Base-by-base conservation (phyloP, 495 filamentous ascomycete genomes). In the Echria macrotheca region DNA sequence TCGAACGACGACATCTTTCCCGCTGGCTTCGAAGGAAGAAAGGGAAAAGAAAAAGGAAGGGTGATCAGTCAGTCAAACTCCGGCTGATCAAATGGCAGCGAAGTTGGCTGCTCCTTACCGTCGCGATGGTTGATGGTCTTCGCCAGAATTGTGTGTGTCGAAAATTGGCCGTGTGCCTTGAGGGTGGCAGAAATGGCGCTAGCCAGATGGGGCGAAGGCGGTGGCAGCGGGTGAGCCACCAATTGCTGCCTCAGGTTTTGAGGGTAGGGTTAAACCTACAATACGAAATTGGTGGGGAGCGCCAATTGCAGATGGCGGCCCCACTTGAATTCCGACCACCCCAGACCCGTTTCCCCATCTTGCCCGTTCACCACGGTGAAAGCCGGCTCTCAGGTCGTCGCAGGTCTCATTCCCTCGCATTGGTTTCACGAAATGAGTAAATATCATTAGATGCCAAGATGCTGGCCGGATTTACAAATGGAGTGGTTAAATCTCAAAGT, bases 1-100 rank as follows among this genome's bases (percentile, higher is more conserved):
- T 97, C 91, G 78, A 94, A 95, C 71, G 86, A 81, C 78, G 91
- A 95, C 91, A 96, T 97, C 78, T 79, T 95, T 87, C 76, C 80
- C 58, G 55, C 54, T 61, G 55, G 61, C 61, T 65, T 55, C 49
- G 51, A 52, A 53, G 55, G 57, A 51, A 54, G 61, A 62, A 52
- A 43, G 53, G 55, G 55, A 56, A 57, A 56, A 57, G 59, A 59
- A 54, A 50, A 66, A 55, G 61, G 63, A 62, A 59, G 56, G 40
- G 56, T 55, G 59, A 61, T 63, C 62, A 57, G 59, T 57, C 54
- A 53, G 55, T 60, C 62, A 61, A 61, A 55, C 57, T 60, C 57
- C 59, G 56, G 61, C 61, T 54, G 61, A 63, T 64, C 59, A 52
- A 64, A 41, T 57, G 44, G 60, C 57, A 60, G 58, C 55, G 47